Evolutionary conservation across 352 stramenopile species (phyloP).

Genomic region (Aphanomyces astaci): DNA sequence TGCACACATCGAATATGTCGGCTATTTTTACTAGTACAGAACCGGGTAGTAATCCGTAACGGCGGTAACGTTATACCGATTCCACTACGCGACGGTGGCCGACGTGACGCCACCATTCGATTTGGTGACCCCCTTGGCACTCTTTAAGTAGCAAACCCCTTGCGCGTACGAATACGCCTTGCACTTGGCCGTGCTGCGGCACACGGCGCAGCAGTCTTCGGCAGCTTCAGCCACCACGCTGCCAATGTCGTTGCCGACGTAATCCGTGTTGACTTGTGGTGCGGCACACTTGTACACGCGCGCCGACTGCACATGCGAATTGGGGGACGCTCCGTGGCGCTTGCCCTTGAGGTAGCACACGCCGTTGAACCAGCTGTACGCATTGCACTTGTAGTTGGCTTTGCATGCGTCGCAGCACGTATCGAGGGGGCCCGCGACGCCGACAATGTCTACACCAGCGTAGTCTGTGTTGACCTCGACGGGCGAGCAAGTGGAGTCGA

Average conservation of each 20-base stretch:
- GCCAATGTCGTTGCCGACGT: too few species aligned
- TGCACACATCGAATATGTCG: too few species aligned
- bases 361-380: constrained; percentile 14
- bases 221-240: constrained; percentile 16
- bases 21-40: too few species aligned
- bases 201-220: constrained; percentile 21
- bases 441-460: constrained; percentile 9
- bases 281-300: constrained; percentile 23
- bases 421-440: too few species aligned
- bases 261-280: constrained; percentile 27
- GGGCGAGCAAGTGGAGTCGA: not conserved
- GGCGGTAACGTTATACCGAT: too few species aligned
- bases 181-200: constrained; percentile 8
- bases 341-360: constrained; percentile 13
- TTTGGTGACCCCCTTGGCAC: constrained; percentile 6
- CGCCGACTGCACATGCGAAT: not conserved
- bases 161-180: constrained; percentile 13
- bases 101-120: constrained; percentile 18
- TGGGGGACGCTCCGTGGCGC: not conserved
- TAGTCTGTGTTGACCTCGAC: not conserved
- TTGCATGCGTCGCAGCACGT: constrained; percentile 20
- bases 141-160: constrained; percentile 24
- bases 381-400: constrained; percentile 20
- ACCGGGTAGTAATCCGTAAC: too few species aligned
- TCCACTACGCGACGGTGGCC: too few species aligned